Conservation (phyloP, 2,329 filamentous ascomycete genomes). For the Stagonosporopsis cucurbitacearum region DNA sequence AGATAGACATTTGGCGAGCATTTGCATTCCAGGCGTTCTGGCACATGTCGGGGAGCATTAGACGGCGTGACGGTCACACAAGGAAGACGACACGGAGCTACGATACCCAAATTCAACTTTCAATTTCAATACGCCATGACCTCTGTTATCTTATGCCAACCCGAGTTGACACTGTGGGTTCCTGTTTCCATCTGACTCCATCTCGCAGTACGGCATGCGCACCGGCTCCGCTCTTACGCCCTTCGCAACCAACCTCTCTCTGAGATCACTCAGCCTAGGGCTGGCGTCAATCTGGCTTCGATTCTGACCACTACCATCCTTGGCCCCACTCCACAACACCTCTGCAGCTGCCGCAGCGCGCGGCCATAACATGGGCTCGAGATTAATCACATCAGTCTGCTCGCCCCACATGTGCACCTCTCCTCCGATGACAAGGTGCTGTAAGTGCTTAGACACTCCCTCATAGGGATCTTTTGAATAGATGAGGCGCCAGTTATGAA, state of each 20-base stretch:
- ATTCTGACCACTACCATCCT: conserved; percentile 70
- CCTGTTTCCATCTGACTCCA: conserved; percentile 55
- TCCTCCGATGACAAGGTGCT: conserved; percentile 76
- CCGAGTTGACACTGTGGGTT: conserved; percentile 32
- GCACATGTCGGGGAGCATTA: conserved; percentile 9
- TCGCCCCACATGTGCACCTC: conserved; percentile 85
- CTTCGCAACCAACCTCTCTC: conserved; percentile 74
- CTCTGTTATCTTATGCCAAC: not conserved
- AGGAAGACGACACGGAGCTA: conserved; percentile 1
- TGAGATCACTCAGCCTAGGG: conserved; percentile 74
- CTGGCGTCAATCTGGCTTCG: conserved; percentile 73
- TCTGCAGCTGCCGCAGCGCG: conserved; percentile 76
- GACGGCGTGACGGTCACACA: conserved; percentile 5
- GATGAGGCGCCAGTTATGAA: conserved; percentile 80
- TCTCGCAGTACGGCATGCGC: conserved; percentile 75
- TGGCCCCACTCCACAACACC: conserved; percentile 77
- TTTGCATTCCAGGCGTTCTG: conserved; percentile 19
- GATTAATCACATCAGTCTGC: conserved; percentile 73
- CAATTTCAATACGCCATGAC: not conserved
- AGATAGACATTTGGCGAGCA: not conserved
- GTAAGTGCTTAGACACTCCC: conserved; percentile 63
- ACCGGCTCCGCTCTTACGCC: conserved; percentile 71
- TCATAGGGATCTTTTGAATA: conserved; percentile 79
- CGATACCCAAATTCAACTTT: conserved; percentile 15
- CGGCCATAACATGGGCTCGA: conserved; percentile 82